These are phyloP conservation scores for Ensete glaucum DNA, from an alignment of 176 grass and related monocot species.

Conservation along the genomic window DNA sequence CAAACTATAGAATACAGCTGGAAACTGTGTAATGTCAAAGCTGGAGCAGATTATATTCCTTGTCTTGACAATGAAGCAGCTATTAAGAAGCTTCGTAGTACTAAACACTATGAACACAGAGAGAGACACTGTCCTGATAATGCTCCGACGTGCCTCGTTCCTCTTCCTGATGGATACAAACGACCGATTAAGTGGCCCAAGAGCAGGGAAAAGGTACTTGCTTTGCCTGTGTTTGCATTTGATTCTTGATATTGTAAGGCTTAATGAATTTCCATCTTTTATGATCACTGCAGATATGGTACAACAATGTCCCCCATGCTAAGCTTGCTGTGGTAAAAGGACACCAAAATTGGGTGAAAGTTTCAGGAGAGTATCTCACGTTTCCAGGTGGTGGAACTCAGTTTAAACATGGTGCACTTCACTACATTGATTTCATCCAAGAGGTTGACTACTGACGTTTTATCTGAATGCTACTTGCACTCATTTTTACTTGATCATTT, in stretches of 20 bases:
- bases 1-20: conserved; percentile 22
- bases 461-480: not conserved
- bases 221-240: not conserved
- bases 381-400: conserved; percentile 85
- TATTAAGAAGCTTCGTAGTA: conserved; percentile 55
- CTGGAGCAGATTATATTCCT: conserved; percentile 64
- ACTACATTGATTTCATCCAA: conserved; percentile 82
- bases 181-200: conserved; percentile 50
- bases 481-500: not conserved
- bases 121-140: conserved; percentile 67
- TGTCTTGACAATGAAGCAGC: conserved; percentile 76
- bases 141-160: conserved; percentile 53
- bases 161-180: conserved; percentile 47
- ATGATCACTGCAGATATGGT: conserved; percentile 51
- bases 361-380: conserved; percentile 58
- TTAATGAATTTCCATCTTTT: conserved; percentile 6
- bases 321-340: conserved; percentile 73
- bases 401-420: conserved; percentile 66
- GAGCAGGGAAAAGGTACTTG: conserved; percentile 61
- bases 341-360: conserved; percentile 81
- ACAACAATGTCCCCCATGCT: conserved; percentile 68
- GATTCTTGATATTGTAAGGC: not conserved
- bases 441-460: conserved; percentile 21
- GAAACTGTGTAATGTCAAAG: conserved; percentile 52
- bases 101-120: conserved; percentile 79